A percentile compares a stretch with the other conserved stretches of the same genome.
Conservation (phyloP, 2,329 filamentous ascomycete species). For the Alternaria tenuissima region DNA sequence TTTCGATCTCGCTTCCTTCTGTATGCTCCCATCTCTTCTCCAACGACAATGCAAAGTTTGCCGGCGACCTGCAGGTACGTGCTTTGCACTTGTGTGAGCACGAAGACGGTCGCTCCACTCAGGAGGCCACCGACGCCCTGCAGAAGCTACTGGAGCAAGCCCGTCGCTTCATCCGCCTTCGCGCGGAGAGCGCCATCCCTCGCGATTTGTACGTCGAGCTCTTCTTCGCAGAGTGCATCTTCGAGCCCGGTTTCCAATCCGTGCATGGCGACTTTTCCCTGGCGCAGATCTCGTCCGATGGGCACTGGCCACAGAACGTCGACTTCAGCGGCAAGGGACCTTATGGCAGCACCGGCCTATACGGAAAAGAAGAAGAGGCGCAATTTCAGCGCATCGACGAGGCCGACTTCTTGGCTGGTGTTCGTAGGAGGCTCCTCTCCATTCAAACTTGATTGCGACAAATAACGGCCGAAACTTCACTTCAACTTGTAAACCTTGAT, state of each 20-base stretch:
- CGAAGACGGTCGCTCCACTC: slow-evolving; percentile 47
- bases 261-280: slow-evolving; percentile 61
- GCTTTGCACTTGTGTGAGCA: slow-evolving; percentile 58
- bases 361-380: slow-evolving; percentile 58
- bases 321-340: slow-evolving; percentile 57
- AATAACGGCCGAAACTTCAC: slow-evolving; percentile 19
- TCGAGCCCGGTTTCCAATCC: slow-evolving; percentile 55
- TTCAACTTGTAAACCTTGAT: slow-evolving; percentile 34
- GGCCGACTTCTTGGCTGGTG: slow-evolving; percentile 49
- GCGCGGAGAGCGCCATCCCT: slow-evolving; percentile 49
- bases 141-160: slow-evolving; percentile 52
- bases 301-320: slow-evolving; percentile 52
- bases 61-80: slow-evolving; percentile 59
- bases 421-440: slow-evolving; percentile 47
- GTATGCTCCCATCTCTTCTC: slow-evolving; percentile 59
- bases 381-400: slow-evolving; percentile 52
- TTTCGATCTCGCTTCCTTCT: slow-evolving; percentile 59
- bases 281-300: slow-evolving; percentile 52
- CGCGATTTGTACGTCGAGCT: slow-evolving; percentile 57
- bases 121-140: slow-evolving; percentile 50
- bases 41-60: slow-evolving; percentile 55
- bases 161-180: slow-evolving; percentile 52
- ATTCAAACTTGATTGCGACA: slow-evolving; percentile 46
- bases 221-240: slow-evolving; percentile 62
- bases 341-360: slow-evolving; percentile 59